A percentile compares a stretch with the other conserved stretches of the same genome.
Evolutionary conservation across 2,329 filamentous ascomycete species (phyloP).

Genomic region (Ramularia endophylla): DNA sequence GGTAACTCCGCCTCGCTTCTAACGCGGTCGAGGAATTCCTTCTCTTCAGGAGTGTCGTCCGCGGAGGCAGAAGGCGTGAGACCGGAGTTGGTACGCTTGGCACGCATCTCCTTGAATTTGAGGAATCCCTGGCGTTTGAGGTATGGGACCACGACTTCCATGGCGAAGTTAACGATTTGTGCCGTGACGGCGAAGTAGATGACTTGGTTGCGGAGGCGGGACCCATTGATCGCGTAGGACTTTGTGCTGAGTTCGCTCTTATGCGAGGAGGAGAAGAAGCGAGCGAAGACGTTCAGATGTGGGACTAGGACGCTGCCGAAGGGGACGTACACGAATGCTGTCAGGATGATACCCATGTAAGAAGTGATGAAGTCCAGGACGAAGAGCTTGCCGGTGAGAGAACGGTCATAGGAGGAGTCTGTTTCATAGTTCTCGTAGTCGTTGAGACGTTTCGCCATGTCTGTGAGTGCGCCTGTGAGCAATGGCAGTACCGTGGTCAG

Average conservation of each 20-base stretch:
- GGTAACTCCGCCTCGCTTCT: conserved; percentile 76
- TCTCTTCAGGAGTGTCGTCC: conserved; percentile 70
- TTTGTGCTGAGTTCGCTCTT: conserved; percentile 59
- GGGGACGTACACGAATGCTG: conserved; percentile 89
- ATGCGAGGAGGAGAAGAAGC: conserved; percentile 65
- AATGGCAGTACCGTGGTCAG: conserved; percentile 77
- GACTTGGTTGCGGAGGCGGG: conserved; percentile 79
- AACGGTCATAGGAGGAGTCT: conserved; percentile 72
- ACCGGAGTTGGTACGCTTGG: conserved; percentile 48
- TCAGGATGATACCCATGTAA: conserved; percentile 86
- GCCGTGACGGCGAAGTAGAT: conserved; percentile 96
- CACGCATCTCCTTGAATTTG: conserved; percentile 72
- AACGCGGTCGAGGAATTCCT: conserved; percentile 71
- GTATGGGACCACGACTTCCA: conserved; percentile 81
- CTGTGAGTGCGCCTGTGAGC: conserved; percentile 68
- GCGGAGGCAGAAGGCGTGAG: conserved; percentile 28
- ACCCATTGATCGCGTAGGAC: conserved; percentile 72
- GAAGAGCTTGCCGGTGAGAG: conserved; percentile 88
- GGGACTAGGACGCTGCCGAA: conserved; percentile 81
- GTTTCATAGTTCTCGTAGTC: conserved; percentile 91
- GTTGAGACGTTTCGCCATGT: conserved; percentile 69
- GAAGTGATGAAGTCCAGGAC: conserved; percentile 96
- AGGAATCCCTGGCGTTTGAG: conserved; percentile 71
- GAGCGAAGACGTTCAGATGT: conserved; percentile 74
- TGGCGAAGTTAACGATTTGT: conserved; percentile 78